These are phyloP conservation scores for Pyrenophora seminiperda DNA, from an alignment of 2,329 filamentous ascomycete species.

Conservation along the genomic window DNA sequence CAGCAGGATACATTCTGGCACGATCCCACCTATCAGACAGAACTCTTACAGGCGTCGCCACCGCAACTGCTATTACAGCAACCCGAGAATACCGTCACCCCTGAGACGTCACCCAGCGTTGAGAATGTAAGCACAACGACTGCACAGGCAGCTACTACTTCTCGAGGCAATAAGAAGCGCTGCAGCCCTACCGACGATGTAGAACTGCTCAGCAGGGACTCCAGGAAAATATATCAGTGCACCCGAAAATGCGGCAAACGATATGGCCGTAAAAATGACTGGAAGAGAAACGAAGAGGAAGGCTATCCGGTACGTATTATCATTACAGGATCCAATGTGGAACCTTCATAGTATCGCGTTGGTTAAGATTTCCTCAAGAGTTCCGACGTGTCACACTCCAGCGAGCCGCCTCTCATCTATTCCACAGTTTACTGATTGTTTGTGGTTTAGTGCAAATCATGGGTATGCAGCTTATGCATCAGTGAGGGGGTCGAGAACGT, in stretches of 20 bases:
- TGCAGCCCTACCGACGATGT: slow-evolving; percentile 42
- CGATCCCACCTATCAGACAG: slow-evolving; percentile 20
- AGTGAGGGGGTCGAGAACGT: slow-evolving; percentile 41
- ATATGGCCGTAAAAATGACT: slow-evolving; percentile 47
- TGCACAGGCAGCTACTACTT: slow-evolving; percentile 17
- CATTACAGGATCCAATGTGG: neutral
- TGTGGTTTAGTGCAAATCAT: slow-evolving; percentile 29
- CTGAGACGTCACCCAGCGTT: slow-evolving; percentile 22
- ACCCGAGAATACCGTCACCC: slow-evolving; percentile 16
- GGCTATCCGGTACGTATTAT: slow-evolving; percentile 32
- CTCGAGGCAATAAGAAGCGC: slow-evolving; percentile 42
- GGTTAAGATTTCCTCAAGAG: neutral
- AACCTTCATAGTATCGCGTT: slow-evolving; percentile 15
- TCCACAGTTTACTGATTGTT: too few relatives aligned
- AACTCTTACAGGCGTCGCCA: slow-evolving; percentile 21
- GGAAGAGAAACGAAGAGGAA: slow-evolving; percentile 48
- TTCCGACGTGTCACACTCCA: too few relatives aligned
- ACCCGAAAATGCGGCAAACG: slow-evolving; percentile 47
- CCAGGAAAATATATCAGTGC: slow-evolving; percentile 47
- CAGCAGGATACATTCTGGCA: slow-evolving; percentile 31
- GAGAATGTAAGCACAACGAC: slow-evolving; percentile 25
- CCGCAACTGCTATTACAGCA: slow-evolving; percentile 12
- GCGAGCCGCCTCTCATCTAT: too few relatives aligned
- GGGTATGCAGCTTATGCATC: slow-evolving; percentile 43
- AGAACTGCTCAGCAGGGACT: slow-evolving; percentile 37